Percentiles rank a stretch among this genome's conserved stretches.
Evolutionary conservation across 257 asterid genomes (phyloP).

Genomic region (Plantago ovata): DNA sequence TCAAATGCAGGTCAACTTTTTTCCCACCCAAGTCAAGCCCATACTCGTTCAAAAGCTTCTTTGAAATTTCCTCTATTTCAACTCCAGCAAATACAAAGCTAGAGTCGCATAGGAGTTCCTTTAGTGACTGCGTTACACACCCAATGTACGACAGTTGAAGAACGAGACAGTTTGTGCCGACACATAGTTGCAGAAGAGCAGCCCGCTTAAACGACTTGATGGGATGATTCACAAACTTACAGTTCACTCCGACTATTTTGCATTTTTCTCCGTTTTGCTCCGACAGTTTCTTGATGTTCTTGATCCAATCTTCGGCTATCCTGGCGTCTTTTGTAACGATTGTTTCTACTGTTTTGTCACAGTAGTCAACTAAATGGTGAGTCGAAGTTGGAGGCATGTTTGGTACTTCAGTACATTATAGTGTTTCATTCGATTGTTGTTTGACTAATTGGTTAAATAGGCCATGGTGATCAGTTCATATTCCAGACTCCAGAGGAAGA

Average conservation of each 20-base stretch:
- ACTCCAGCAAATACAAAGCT: constrained; percentile 25
- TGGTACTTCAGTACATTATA: too few species aligned
- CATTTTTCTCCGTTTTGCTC: neutral
- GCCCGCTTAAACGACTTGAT: constrained; percentile 22
- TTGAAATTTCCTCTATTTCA: constrained; percentile 18
- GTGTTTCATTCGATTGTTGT: too few species aligned
- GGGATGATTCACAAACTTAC: constrained; percentile 32
- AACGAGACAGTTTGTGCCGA: constrained; percentile 27
- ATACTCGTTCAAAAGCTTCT: constrained; percentile 23
- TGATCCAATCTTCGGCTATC: constrained; percentile 30
- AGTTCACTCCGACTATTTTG: constrained; percentile 27
- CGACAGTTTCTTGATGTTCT: constrained; percentile 2
- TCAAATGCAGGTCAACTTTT: constrained; percentile 27
- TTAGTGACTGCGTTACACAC: constrained; percentile 12
- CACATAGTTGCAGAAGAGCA: constrained; percentile 31
- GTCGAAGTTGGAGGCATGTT: neutral
- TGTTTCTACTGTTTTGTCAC: constrained; percentile 27
- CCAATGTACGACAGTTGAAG: constrained; percentile 39
- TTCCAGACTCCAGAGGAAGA: too few species aligned
- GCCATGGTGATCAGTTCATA: too few species aligned
- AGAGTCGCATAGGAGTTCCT: constrained; percentile 19
- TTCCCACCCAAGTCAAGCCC: neutral
- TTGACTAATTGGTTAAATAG: too few species aligned
- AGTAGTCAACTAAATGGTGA: constrained; percentile 23
- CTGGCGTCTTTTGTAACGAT: constrained; percentile 30